phyloP scores from a whole-genome alignment of 352 stramenopile genomes.

The Globisporangium uncinulatum region DNA sequence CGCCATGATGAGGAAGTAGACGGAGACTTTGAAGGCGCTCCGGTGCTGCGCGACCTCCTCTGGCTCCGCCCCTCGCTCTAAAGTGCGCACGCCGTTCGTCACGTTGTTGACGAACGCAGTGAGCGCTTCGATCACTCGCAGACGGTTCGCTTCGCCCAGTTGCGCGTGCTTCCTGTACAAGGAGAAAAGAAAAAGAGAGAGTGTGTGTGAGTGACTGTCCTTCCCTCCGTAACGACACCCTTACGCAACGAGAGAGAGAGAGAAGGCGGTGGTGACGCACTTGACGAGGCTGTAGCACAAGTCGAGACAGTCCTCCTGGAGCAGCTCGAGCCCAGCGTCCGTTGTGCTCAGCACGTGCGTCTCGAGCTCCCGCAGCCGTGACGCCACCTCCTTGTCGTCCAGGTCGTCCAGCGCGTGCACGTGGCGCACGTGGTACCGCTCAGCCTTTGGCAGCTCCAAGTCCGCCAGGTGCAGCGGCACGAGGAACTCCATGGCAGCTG shows the following conservation, averaged over 20 bases:
- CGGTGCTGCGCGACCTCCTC: conserved; percentile 40
- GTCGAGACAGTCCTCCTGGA: conserved; percentile 60
- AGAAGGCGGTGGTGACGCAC: conserved; percentile 11
- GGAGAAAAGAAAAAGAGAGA: background rate
- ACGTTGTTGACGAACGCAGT: conserved; percentile 51
- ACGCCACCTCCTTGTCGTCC: conserved; percentile 34
- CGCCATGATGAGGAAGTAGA: conserved; percentile 70
- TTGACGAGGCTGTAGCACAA: conserved; percentile 74
- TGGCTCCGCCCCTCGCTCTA: conserved; percentile 23
- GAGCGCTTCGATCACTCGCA: conserved; percentile 61
- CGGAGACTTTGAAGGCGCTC: conserved; percentile 55
- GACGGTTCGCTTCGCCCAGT: conserved; percentile 43
- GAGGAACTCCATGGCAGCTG: conserved; percentile 53
- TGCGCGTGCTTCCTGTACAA: conserved; percentile 36
- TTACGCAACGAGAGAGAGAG: no score
- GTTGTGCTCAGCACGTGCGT: conserved; percentile 48
- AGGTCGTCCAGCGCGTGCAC: conserved; percentile 54
- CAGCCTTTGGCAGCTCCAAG: conserved; percentile 63
- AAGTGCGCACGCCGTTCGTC: conserved; percentile 41
- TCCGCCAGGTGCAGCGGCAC: conserved; percentile 72
- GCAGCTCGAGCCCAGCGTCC: conserved; percentile 45
- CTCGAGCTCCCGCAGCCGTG: conserved; percentile 42
- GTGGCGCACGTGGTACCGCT: conserved; percentile 59
- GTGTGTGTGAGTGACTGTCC: background rate
- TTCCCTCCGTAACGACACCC: no score